Base-by-base conservation (phyloP, 257 asterid species). In the Solanum arcanum region DNA sequence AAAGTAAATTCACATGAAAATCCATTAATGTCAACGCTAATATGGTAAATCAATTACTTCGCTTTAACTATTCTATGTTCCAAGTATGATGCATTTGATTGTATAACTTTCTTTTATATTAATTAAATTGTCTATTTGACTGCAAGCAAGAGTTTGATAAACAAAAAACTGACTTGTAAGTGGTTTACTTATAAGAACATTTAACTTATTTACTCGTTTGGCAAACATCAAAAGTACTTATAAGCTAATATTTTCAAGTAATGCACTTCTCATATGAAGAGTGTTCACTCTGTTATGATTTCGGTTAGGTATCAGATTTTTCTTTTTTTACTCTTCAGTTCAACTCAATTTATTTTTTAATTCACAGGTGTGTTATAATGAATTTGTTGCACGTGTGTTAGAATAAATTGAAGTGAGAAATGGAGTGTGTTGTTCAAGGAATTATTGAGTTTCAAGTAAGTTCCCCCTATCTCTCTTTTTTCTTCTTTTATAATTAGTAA, bases 391-490 rank as follows among this genome's bases (percentile, higher is more conserved):
- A 27, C 3, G 16, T 10, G 16, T 18, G 39, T 27, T 77, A 46
- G 42, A 75, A 15, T 78, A 78, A 46, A 44, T 80, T 47, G 68
- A 29, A 80, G 85, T 33, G 56, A 56, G 41, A 69, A 90, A 96
- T 96, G 99, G 98, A 96, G 91, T 94, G 98, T 91, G 98, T 94
- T 85, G 99, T 96, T 89, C 96, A 96, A 87, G 98, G 99, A 89
- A 96, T 96, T 86, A 94, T 96, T 87, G 98, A 96, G 92, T 95
- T 98, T 3, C 93, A 93, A 92, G 99, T 93, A 90, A 92, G 90
- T 87, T 83, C 35, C 12, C 59, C 7, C 3, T 29, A 9, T 46
- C 5, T 13, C 2, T 84, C 37, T 39, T 15, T n/a, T 44, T 49
- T 56, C 74, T 70, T 49, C 7, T 72, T 16, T 72, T 18, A 35